These are phyloP conservation scores for Castanospermum australe DNA, from an alignment of 306 rosid species.

Conservation along the genomic window DNA sequence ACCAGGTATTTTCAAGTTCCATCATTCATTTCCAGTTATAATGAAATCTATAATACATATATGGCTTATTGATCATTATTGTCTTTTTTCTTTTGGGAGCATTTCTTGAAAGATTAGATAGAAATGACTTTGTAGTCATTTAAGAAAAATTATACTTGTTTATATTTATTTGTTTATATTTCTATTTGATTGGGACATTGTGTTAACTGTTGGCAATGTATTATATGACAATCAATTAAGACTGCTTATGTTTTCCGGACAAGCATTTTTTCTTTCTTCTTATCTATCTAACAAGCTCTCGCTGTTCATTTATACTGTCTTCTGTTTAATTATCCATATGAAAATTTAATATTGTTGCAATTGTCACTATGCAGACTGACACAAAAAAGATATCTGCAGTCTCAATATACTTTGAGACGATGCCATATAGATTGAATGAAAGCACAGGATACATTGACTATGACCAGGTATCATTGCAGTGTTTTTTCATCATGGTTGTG, in stretches of 20 bases:
- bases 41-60: background rate
- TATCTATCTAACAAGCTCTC: background rate
- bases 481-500: background rate
- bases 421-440: slow-evolving; percentile 75
- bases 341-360: background rate
- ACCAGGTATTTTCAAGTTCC: slow-evolving; percentile 60
- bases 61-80: background rate
- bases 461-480: slow-evolving; percentile 51
- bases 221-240: background rate
- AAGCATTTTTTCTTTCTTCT: background rate
- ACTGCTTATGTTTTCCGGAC: background rate
- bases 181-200: background rate
- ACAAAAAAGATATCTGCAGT: slow-evolving; percentile 83
- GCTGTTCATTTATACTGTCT: background rate
- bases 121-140: background rate
- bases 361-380: slow-evolving; percentile 56
- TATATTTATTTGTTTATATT: background rate
- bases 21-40: slow-evolving; percentile 4
- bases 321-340: background rate
- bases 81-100: background rate
- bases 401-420: slow-evolving; percentile 69
- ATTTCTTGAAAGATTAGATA: background rate
- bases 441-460: slow-evolving; percentile 76
- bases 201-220: background rate
- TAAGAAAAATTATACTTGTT: background rate